These are phyloP conservation scores for Mortierella alpina DNA, from an alignment of 192 early-diverging fungal species.

Conservation along the genomic window DNA sequence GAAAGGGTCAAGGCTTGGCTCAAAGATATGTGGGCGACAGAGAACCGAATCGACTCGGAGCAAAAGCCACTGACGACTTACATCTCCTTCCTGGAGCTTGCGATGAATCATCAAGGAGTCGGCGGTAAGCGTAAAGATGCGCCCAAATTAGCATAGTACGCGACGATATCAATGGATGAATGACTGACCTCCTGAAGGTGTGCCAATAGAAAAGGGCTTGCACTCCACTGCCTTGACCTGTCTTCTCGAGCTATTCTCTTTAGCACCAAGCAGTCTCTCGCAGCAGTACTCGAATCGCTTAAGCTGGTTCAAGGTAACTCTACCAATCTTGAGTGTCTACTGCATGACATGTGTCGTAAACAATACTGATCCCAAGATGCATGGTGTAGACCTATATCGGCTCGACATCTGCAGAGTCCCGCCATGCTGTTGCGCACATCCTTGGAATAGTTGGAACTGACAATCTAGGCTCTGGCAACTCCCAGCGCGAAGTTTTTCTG, in stretches of 20 bases:
- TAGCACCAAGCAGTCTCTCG: conserved; percentile 70
- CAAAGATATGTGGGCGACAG: conserved; percentile 48
- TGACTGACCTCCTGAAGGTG: background rate
- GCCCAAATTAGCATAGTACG: background rate
- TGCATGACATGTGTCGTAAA: background rate
- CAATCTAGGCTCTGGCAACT: conserved; percentile 47
- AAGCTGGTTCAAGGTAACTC: conserved; percentile 58
- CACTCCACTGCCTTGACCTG: conserved; percentile 73
- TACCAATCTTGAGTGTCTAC: background rate
- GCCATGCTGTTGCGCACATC: conserved; percentile 72
- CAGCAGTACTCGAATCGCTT: conserved; percentile 59
- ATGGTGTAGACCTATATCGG: conserved; percentile 63
- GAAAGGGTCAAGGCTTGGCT: conserved; percentile 38
- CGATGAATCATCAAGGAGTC: conserved; percentile 58
- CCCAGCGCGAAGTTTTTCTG: conserved; percentile 40
- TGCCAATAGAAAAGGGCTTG: conserved; percentile 63
- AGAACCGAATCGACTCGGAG: conserved; percentile 54
- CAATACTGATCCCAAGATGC: background rate
- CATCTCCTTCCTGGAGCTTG: conserved; percentile 69
- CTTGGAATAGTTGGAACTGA: conserved; percentile 80
- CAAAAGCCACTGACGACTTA: conserved; percentile 62
- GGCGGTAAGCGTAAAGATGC: conserved; percentile 21
- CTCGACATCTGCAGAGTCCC: conserved; percentile 71
- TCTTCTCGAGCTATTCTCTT: conserved; percentile 76
- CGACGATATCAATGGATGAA: too few species aligned